Percentiles rank a stretch among this genome's conserved stretches.
Conservation (phyloP, 2,329 filamentous ascomycete species). For the Pyricularia pennisetigena region DNA sequence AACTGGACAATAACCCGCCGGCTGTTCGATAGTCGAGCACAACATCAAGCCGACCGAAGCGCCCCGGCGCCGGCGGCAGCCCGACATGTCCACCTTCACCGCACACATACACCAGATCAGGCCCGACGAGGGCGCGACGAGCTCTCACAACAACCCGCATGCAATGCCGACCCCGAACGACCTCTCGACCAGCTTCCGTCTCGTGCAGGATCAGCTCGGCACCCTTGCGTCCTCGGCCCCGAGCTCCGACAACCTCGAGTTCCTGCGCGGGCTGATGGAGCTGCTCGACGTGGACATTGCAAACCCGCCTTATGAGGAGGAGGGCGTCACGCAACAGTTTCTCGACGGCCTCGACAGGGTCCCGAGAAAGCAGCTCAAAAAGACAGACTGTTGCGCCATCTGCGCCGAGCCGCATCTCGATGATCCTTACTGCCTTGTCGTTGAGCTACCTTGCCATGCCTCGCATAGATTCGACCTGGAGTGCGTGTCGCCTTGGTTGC, state of each 20-base stretch:
- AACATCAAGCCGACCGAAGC: constrained; percentile 40
- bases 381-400: constrained; percentile 49
- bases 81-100: constrained; percentile 56
- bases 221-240: constrained; percentile 40
- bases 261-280: constrained; percentile 39
- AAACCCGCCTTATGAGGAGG: constrained; percentile 38
- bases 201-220: constrained; percentile 49
- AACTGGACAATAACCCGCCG: neutral
- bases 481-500: constrained; percentile 56
- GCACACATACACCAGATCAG: constrained; percentile 45
- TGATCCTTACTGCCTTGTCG: constrained; percentile 52
- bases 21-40: constrained; percentile 45
- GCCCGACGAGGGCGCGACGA: constrained; percentile 19
- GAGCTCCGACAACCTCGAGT: constrained; percentile 32
- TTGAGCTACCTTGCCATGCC: constrained; percentile 52
- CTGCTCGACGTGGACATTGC: constrained; percentile 39
- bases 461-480: constrained; percentile 55
- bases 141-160: constrained; percentile 36
- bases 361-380: constrained; percentile 34
- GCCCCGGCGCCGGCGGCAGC: constrained; percentile 37
- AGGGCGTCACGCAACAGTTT: constrained; percentile 48
- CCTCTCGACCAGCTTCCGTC: constrained; percentile 44
- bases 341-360: constrained; percentile 52
- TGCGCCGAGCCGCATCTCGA: constrained; percentile 53
- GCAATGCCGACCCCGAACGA: constrained; percentile 51